Conservation (phyloP, 2,329 filamentous ascomycete genomes). For the Pseudogymnoascus sp. region DNA sequence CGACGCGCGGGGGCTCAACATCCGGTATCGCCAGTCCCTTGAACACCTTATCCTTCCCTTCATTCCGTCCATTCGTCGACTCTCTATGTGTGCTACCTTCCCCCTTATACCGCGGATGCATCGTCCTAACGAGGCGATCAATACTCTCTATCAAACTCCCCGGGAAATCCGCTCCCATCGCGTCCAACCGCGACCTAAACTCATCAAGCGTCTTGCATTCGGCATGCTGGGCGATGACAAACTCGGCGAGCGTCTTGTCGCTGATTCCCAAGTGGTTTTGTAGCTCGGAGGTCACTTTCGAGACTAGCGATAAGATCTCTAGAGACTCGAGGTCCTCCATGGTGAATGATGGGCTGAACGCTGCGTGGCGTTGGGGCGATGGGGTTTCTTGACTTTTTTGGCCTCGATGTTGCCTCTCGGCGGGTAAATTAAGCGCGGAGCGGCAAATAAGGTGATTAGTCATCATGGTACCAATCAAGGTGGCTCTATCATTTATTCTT, state of each 20-base stretch:
- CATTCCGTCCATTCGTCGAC: conserved; percentile 40
- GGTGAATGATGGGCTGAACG: conserved; percentile 8
- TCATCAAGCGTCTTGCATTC: conserved; percentile 63
- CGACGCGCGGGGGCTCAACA: conserved; percentile 52
- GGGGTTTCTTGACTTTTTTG: neutral
- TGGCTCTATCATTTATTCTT: neutral
- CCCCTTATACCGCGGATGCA: conserved; percentile 84
- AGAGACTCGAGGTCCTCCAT: conserved; percentile 71
- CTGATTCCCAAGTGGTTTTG: conserved; percentile 88
- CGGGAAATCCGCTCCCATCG: conserved; percentile 76
- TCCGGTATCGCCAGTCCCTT: conserved; percentile 84
- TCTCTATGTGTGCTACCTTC: conserved; percentile 36
- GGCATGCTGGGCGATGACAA: conserved; percentile 83
- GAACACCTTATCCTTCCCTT: conserved; percentile 82
- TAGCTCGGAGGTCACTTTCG: conserved; percentile 87
- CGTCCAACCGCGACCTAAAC: conserved; percentile 70
- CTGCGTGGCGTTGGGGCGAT: neutral
- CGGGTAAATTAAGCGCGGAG: neutral
- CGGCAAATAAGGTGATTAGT: conserved; percentile 6
- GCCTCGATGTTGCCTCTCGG: neutral
- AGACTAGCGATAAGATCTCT: conserved; percentile 88
- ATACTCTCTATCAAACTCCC: conserved; percentile 84
- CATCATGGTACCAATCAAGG: neutral
- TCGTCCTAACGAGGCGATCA: conserved; percentile 77
- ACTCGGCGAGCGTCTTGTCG: conserved; percentile 94